These are phyloP conservation scores for Arthrobotrys iridis DNA, from an alignment of 2,329 filamentous ascomycete species.

Conservation along the genomic window DNA sequence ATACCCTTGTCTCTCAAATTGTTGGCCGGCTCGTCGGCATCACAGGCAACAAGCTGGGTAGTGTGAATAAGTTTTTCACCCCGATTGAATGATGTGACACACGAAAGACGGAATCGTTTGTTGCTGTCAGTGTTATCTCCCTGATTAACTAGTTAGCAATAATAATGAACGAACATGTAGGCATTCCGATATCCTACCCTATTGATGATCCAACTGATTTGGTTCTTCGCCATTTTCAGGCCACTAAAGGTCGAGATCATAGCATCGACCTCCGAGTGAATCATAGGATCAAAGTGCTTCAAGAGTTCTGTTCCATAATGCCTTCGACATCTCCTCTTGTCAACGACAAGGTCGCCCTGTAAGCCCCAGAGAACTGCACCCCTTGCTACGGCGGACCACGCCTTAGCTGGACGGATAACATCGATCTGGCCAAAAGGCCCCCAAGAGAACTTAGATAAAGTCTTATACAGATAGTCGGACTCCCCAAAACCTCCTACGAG, in stretches of 20 bases:
- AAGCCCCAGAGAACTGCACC: slow-evolving; percentile 51
- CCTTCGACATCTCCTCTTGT: slow-evolving; percentile 48
- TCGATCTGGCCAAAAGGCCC: slow-evolving; percentile 29
- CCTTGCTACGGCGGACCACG: slow-evolving; percentile 48
- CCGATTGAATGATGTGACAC: slow-evolving; percentile 50
- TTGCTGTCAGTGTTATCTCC: slow-evolving; percentile 48
- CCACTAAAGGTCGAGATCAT: slow-evolving; percentile 54
- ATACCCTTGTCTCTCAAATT: slow-evolving; percentile 51
- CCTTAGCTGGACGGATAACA: slow-evolving; percentile 40
- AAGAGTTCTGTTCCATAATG: slow-evolving; percentile 52
- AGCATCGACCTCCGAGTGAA: slow-evolving; percentile 48
- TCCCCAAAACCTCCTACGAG: slow-evolving; percentile 51
- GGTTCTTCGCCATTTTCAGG: slow-evolving; percentile 52
- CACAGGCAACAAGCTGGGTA: slow-evolving; percentile 50
- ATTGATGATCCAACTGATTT: slow-evolving; percentile 53
- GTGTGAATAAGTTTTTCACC: slow-evolving; percentile 53
- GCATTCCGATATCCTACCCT: slow-evolving; percentile 10
- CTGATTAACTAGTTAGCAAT: slow-evolving; percentile 3
- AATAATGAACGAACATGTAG: background rate
- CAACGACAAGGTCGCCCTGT: slow-evolving; percentile 48
- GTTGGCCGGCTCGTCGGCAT: slow-evolving; percentile 38
- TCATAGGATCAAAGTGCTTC: slow-evolving; percentile 50
- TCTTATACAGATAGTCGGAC: slow-evolving; percentile 45
- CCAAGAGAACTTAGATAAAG: slow-evolving; percentile 28
- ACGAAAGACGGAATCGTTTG: slow-evolving; percentile 50